Base-by-base conservation (phyloP, 805 yeast genomes). In the Candida parachauliodes region DNA sequence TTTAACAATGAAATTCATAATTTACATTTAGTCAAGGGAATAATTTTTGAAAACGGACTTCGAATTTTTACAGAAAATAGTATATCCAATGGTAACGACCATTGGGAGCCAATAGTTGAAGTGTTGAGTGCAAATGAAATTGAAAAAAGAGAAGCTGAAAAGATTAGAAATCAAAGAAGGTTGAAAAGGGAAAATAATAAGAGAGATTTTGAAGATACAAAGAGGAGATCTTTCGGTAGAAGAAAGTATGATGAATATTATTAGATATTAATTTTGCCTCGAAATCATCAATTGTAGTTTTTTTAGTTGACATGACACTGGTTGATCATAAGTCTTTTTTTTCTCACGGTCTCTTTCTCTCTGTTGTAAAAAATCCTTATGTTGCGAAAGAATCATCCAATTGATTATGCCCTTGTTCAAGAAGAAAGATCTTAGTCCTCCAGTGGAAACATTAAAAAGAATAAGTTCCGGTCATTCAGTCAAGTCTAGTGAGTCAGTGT, bases 91-190 rank as follows among this genome's bases (percentile, higher is more conserved):
- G 72, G 86, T 18, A 95, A 95, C 22, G 84, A 80, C 25, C 76
- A 69, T 28, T 93, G 96, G 94, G 81, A 82, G 38, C 98, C 98
- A 19, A 73, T 79, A 29, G 83, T 91, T 5, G 98, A 91, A 59
- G 77, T 79, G 10, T 71, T 93, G 42, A 80, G 93, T 1, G 89
- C 86, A 38, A 88, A 89, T 77, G 98, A 93, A 60, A 87, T 93
- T 40, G 97, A 91, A 55, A 83, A 83, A 62, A 76, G 98, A 48
- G 98, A 93, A 57, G 88, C 88, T 49, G 98, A 93, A 62, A 80
- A 94, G 53, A 96, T 89, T 50, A 76, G 98, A 59, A 88, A 85
- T 55, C 72, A 88, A 44, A 77, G 98, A 60, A 79, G 98, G 55
- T 71, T 89, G 55, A 91, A 94, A 69, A 79, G 98, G 62, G 98